Conservation (phyloP, 1,284 basidiomycete genomes). For the Trametes versicolor region DNA sequence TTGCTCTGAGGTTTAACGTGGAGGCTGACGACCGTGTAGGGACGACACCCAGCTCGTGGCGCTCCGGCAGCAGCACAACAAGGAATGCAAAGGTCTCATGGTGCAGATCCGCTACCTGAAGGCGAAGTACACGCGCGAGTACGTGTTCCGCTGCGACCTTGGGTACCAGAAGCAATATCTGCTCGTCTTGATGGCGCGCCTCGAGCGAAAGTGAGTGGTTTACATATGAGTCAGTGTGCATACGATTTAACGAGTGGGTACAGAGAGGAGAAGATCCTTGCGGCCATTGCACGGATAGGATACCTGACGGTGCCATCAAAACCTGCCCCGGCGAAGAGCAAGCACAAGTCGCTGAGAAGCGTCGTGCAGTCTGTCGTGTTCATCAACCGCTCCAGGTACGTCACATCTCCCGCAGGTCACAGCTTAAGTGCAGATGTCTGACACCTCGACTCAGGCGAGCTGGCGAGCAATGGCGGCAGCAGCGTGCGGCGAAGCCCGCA, state of each 20-base stretch:
- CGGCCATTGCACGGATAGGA: slow-evolving; percentile 82
- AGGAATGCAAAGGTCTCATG: slow-evolving; percentile 89
- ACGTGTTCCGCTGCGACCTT: slow-evolving; percentile 81
- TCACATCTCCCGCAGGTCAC: slow-evolving; percentile 21
- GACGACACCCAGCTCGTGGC: slow-evolving; percentile 61
- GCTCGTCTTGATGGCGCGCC: slow-evolving; percentile 66
- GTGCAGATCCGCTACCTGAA: slow-evolving; percentile 94
- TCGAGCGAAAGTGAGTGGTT: slow-evolving; percentile 75
- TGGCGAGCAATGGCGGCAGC: slow-evolving; percentile 68
- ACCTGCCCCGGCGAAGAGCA: slow-evolving; percentile 14
- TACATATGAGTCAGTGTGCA: background rate
- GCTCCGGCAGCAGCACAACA: slow-evolving; percentile 76
- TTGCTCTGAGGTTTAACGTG: background rate
- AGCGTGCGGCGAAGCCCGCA: slow-evolving; percentile 66
- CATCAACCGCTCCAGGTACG: slow-evolving; percentile 73
- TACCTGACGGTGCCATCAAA: slow-evolving; percentile 53
- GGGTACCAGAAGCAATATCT: slow-evolving; percentile 90
- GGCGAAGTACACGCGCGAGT: slow-evolving; percentile 89
- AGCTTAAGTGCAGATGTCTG: background rate
- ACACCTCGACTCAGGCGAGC: slow-evolving; percentile 54
- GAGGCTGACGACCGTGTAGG: slow-evolving; percentile 43
- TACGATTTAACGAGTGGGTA: slow-evolving; percentile 7
- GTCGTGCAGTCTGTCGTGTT: slow-evolving; percentile 72
- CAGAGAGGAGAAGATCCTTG: slow-evolving; percentile 83
- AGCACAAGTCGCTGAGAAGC: slow-evolving; percentile 60